Evolutionary conservation across 768 basidiomycete species (phyloP), one percentile per base, ranked within the genome.

Genomic region (Coprinopsis sp.): DNA sequence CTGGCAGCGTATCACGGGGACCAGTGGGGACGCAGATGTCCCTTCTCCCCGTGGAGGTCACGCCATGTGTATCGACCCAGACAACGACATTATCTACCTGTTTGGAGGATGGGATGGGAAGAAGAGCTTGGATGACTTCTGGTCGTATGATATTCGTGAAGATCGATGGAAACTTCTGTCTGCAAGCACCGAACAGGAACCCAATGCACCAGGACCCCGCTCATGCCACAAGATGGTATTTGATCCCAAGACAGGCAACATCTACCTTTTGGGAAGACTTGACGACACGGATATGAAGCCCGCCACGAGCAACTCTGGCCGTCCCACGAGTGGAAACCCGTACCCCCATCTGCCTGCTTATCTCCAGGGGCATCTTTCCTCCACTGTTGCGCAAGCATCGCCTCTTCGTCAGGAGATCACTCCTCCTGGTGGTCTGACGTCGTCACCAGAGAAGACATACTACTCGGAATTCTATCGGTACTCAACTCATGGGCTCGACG

Each of bases 211-310:
- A 7, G 75, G 78, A 2, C 72, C 84, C 3, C 71, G 88, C 23
- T 81, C 81, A 7, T 90, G 88, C 56, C 89, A 90, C 57, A 87
- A 85, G 65, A 88, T 89, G 82, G 80, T 78, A 14, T 89, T 87
- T 55, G 86, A 90, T 54, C 65, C 70, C n/a, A 77, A 73, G 61
- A 81, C 79, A 0, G 84, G 82, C 2, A 72, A 69, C 47, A 82
- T 91, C 16, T 91, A 87, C 59, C 57, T 90, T 1, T 63, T 90
- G n/a, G 88, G 88, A 12, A 68, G 83, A 54, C 62, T 88, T 41
- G 73, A 71, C 12, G 84, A 87, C 49, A 65, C 64, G 22, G 82
- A 84, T 51, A 64, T 67, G 30, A 36, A 42, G 22, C n/a, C 18
- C 12, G 34, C 48, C 6, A 29, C 22, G 7, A 25, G 33, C 3